Evolutionary conservation across 371 early-diverging fungal species (phyloP).

Genomic region (Chytridium lagenaria): DNA sequence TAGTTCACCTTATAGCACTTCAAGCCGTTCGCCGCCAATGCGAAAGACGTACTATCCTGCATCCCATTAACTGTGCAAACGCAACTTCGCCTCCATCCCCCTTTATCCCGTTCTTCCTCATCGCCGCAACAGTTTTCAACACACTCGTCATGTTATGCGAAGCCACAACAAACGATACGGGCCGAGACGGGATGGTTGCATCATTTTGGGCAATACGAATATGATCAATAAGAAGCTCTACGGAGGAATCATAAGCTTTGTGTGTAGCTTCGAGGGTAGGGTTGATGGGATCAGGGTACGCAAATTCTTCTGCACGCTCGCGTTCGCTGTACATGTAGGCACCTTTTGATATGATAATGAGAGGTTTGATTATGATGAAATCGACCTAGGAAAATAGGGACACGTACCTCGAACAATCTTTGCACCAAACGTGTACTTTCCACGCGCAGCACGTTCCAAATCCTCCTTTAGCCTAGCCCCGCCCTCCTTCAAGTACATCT

Average conservation of each 20-base stretch:
- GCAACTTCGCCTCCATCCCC: slow-evolving; percentile 70
- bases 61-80: slow-evolving; percentile 95
- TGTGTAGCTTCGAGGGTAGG: slow-evolving; percentile 85
- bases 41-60: slow-evolving; percentile 81
- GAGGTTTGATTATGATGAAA: slow-evolving; percentile 13
- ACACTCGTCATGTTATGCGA: slow-evolving; percentile 91
- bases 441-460: slow-evolving; percentile 68
- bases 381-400: slow-evolving; percentile 36
- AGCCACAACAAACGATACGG: slow-evolving; percentile 80
- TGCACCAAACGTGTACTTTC: slow-evolving; percentile 80
- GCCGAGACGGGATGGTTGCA: slow-evolving; percentile 8
- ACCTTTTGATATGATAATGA: background rate
- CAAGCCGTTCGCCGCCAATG: slow-evolving; percentile 78
- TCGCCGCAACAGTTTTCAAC: slow-evolving; percentile 51
- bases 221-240: slow-evolving; percentile 62
- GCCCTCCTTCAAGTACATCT: slow-evolving; percentile 90
- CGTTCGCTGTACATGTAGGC: slow-evolving; percentile 87
- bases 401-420: slow-evolving; percentile 92
- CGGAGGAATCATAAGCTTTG: slow-evolving; percentile 79
- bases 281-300: slow-evolving; percentile 82
- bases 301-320: slow-evolving; percentile 72
- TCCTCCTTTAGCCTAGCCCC: slow-evolving; percentile 71
- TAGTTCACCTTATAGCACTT: slow-evolving; percentile 70
- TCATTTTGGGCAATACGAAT: background rate
- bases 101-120: slow-evolving; percentile 67